Evolutionary conservation across 805 yeast species (phyloP), one percentile per base, ranked within the genome.

Genomic region (Wickerhamomyces hampshirensis): DNA sequence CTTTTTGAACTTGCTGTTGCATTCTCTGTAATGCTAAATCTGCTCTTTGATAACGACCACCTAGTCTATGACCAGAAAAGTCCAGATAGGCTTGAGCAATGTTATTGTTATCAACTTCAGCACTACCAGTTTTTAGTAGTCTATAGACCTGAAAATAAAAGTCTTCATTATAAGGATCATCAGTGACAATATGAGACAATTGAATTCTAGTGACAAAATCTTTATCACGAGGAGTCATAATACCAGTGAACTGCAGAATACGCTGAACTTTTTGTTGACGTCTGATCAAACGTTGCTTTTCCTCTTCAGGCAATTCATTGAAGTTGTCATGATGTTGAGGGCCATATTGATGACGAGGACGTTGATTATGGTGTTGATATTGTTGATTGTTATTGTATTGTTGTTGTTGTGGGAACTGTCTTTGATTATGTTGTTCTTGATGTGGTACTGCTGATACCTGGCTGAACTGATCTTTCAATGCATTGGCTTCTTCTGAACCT

Each of bases 1-100:
- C 98, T 53, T 84, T 86, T 55, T 88, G 94, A 35, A 91, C 96
- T 66, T 91, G 98, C 59, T 88, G 96, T 65, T 91, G 97, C 96
- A 93, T 86, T 69, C 97, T 80, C 67, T 86, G 96, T 53, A 89
- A 71, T 1, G 96, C 96, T 46, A 87, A 79, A 60, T 86, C 95
- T 7, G 89, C 91, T 58, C 91, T 71, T 62, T 80, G 83, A 44
- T 78, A 69, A 59, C 88, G 77, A 34, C 94, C 94, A 51, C 95
- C 95, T 38, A 85, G 67, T 62, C 93, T 76, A 62, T 86, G 95
- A 35, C 96, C 95, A 40, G 95, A 81, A 58, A 84, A 94, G 53
- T 86, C 93, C 56, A 88, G 66, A 54, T 89, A 89, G 10, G 95
- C 93, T 56, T 85, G 85, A 6, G 96, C 96, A 67, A 89, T 82